Conservation (phyloP, 1,139 yeast species). For the Pichia sorboxylosa region DNA sequence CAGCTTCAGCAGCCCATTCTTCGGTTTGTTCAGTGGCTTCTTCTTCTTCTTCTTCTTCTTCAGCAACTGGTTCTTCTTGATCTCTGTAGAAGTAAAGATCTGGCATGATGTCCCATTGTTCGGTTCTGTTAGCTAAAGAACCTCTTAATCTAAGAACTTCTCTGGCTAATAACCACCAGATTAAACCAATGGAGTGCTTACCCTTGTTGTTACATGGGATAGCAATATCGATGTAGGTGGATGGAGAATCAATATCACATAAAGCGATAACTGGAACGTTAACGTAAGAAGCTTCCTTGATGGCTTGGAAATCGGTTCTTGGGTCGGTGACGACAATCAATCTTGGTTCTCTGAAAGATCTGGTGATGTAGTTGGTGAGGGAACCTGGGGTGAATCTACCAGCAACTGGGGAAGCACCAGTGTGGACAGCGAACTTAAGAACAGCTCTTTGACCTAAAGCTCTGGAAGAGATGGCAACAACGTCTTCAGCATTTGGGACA, state of each 20-base stretch:
- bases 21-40: conserved; percentile 52
- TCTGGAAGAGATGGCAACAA: conserved; percentile 98
- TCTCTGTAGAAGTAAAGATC: conserved; percentile 99
- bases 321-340: conserved; percentile 98
- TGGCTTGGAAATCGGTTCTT: conserved; percentile 99
- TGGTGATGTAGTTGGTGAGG: conserved; percentile 99
- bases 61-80: conserved; percentile 97
- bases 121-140: conserved; percentile 90
- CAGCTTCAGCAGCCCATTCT: conserved; percentile 35
- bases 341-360: conserved; percentile 99
- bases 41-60: conserved; percentile 49
- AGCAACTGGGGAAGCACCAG: conserved; percentile 99
- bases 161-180: conserved; percentile 99
- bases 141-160: conserved; percentile 99
- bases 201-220: conserved; percentile 99
- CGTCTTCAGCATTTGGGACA: conserved; percentile 96
- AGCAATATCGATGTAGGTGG: conserved; percentile 98
- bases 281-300: conserved; percentile 99
- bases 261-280: conserved; percentile 99
- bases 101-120: conserved; percentile 99
- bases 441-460: conserved; percentile 99
- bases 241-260: conserved; percentile 97
- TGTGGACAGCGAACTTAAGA: conserved; percentile 98
- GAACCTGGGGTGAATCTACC: conserved; percentile 99
- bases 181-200: conserved; percentile 98